Evolutionary conservation across 371 early-diverging fungal genomes (phyloP).

Genomic region (Dichotomocladium elegans): DNA sequence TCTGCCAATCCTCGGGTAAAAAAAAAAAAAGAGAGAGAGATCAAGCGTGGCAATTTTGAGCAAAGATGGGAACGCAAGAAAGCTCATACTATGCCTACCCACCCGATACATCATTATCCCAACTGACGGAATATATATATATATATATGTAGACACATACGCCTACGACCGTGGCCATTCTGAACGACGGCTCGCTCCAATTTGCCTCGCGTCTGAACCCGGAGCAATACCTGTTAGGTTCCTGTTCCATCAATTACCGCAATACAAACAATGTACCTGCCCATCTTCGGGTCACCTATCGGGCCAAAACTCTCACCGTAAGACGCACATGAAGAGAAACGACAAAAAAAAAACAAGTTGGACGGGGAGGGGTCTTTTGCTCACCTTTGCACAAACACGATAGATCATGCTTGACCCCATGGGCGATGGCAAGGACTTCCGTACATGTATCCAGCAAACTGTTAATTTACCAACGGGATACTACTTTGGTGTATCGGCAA

Average conservation of each 20-base stretch:
- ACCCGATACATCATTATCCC: no score
- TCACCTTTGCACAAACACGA: no score
- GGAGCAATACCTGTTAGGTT: conserved; percentile 47
- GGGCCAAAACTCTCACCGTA: conserved; percentile 58
- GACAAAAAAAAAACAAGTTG: no score
- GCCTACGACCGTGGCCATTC: conserved; percentile 62
- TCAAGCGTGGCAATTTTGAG: no score
- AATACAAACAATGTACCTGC: conserved; percentile 55
- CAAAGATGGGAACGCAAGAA: no score
- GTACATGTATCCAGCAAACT: conserved; percentile 58
- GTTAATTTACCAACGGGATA: conserved; percentile 70
- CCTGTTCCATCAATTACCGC: conserved; percentile 74
- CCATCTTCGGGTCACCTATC: conserved; percentile 62
- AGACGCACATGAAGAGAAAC: no score
- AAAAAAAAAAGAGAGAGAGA: neutral
- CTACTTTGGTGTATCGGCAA: conserved; percentile 78
- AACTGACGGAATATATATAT: no score
- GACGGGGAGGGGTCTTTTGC: no score
- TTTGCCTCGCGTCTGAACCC: conserved; percentile 45
- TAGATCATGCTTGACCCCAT: conserved; percentile 64
- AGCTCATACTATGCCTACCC: no score
- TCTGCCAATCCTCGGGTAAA: conserved; percentile 59
- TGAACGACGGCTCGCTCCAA: conserved; percentile 65
- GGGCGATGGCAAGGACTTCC: conserved; percentile 56
- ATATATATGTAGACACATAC: conserved; percentile 36